Percentiles rank a stretch among this genome's conserved stretches.
Evolutionary conservation across 306 rosid species (phyloP).

Genomic region (Ziziphus jujuba): DNA sequence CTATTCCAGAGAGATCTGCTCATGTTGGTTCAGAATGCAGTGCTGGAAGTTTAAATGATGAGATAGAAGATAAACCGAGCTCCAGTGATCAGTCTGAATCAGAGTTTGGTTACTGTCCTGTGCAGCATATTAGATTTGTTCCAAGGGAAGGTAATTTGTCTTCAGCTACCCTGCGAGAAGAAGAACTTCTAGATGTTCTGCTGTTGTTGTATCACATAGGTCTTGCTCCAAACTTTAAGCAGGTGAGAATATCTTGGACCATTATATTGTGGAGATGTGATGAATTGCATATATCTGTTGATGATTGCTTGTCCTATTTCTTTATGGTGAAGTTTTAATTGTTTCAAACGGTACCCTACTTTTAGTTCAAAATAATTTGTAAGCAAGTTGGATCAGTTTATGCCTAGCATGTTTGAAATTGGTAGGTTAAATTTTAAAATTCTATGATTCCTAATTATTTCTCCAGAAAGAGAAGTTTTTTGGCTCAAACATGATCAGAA

Average conservation of each 20-base stretch:
- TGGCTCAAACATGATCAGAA: no score
- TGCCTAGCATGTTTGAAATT: background rate
- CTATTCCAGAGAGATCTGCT: conserved; percentile 80
- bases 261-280: background rate
- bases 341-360: background rate
- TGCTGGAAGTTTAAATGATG: conserved; percentile 77
- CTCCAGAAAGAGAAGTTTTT: no score
- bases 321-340: background rate
- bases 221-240: conserved; percentile 88
- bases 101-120: conserved; percentile 55
- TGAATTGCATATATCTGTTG: background rate
- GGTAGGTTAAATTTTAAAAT: background rate
- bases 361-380: background rate
- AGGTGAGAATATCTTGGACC: conserved; percentile 47
- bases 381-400: background rate
- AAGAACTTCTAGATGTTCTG: conserved; percentile 81
- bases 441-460: no score
- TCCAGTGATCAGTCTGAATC: conserved; percentile 85
- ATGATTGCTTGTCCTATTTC: background rate
- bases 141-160: conserved; percentile 67
- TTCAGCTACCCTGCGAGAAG: conserved; percentile 72
- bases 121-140: conserved; percentile 57
- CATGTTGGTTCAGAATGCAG: conserved; percentile 85
- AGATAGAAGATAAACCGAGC: conserved; percentile 85
- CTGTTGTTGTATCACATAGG: conserved; percentile 89